Percentiles rank a stretch among this genome's conserved stretches.
Conservation (phyloP, 2,329 filamentous ascomycete genomes). For the Tolypocladium inflatum region DNA sequence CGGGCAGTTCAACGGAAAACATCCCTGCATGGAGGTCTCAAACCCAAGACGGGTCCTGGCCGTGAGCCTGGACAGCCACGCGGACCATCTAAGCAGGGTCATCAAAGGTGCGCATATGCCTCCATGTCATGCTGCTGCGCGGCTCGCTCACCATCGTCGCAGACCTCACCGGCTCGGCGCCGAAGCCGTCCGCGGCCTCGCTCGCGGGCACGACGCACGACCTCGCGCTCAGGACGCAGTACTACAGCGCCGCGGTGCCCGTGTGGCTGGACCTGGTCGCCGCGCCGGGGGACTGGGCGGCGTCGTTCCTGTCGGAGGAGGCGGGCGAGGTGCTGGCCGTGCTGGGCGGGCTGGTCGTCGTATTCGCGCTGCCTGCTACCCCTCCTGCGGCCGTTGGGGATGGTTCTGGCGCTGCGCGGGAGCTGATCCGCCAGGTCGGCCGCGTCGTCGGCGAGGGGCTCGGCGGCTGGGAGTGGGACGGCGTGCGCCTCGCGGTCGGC, state of each 20-base stretch:
- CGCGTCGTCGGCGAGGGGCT: constrained; percentile 46
- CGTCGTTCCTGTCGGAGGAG: constrained; percentile 49
- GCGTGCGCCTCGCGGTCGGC: constrained; percentile 50
- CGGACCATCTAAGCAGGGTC: constrained; percentile 35
- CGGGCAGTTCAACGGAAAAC: neutral
- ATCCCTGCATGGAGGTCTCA: constrained; percentile 22
- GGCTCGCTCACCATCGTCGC: neutral
- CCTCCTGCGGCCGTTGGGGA: neutral
- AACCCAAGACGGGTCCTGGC: constrained; percentile 50
- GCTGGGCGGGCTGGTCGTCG: constrained; percentile 47
- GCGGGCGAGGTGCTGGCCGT: constrained; percentile 52
- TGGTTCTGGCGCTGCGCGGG: constrained; percentile 17
- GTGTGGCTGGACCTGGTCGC: constrained; percentile 58
- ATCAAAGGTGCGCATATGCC: constrained; percentile 37
- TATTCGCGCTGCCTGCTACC: constrained; percentile 19
- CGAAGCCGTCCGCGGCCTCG: constrained; percentile 25
- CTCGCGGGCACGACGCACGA: constrained; percentile 52
- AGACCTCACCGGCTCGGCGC: constrained; percentile 45
- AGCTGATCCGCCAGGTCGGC: constrained; percentile 42
- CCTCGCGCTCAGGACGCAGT: constrained; percentile 45
- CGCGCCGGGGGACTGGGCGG: constrained; percentile 43
- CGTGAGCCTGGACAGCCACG: constrained; percentile 39
- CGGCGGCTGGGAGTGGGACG: constrained; percentile 56
- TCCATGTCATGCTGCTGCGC: neutral
- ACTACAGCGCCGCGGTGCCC: constrained; percentile 52